Base-by-base conservation (phyloP, 176 grass and related monocot genomes). In the Musa itinerans region DNA sequence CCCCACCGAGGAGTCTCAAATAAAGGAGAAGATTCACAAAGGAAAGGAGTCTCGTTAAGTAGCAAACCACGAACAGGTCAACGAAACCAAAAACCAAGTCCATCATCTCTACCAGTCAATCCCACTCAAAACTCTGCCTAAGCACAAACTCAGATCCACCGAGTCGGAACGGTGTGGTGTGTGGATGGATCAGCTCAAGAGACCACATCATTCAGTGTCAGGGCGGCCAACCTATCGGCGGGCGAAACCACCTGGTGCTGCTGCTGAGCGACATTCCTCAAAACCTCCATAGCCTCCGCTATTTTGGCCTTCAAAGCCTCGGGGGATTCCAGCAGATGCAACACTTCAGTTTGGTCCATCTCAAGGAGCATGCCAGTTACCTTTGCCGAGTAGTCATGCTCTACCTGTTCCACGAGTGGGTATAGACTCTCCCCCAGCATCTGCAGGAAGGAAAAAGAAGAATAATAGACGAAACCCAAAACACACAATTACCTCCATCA, bases 361-460 rank as follows among this genome's bases (percentile, higher is more conserved):
- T 99, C 95, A 50, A 99, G 69, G 68, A 99, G 88, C 95, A 99
- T 99, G 34, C 95, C 95, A 1, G 95, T 99, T 3, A 99, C 91
- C 74, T 99, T 99, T 0, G 95, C 90, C 17, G 90, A 88, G 54
- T 93, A 78, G 10, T 99, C 95, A 76, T 82, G 91, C 62, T 99
- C 95, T 72, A 99, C 70, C 86, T 90, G 82, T 68, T 89, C 86
- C 52, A 99, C 95, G 67, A 99, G 90, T 27, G 95, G 95, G 68
- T 89, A 99, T n/a, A 99, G 55, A 74, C 79, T 94, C 81, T 99
- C 95, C 63, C 95, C 95, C 70, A 99, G 95, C 82, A 99, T 92
- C 92, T 96, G 69, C 2, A 49, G 15, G 14, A 21, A 50, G 58
- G 24, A 15, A 3, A 57, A 34, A 22, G 17, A 48, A 53, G 26